Conservation (phyloP, 495 filamentous ascomycete species). For the Penicillium coffeae region DNA sequence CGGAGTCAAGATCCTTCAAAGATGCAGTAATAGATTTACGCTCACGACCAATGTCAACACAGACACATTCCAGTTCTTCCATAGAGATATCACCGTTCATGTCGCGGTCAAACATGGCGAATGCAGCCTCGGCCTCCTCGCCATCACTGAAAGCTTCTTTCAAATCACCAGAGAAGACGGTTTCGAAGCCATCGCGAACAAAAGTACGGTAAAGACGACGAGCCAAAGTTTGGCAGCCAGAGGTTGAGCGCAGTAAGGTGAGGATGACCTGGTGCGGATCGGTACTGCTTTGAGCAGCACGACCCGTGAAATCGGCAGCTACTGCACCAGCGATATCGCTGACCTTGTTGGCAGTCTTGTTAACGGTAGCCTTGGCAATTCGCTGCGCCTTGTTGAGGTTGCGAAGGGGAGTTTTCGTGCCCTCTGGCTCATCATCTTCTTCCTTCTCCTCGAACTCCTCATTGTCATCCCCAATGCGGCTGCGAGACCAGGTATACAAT, state of each 20-base stretch:
- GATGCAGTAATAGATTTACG: constrained; percentile 93
- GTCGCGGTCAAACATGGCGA: constrained; percentile 92
- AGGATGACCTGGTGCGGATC: constrained; percentile 82
- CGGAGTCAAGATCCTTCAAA: constrained; percentile 90
- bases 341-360: constrained; percentile 77
- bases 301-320: constrained; percentile 92
- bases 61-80: constrained; percentile 90
- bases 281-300: constrained; percentile 63
- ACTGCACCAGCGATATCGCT: constrained; percentile 86
- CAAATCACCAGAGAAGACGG: constrained; percentile 71
- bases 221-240: constrained; percentile 80
- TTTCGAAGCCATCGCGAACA: constrained; percentile 67
- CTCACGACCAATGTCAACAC: constrained; percentile 91
- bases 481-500: constrained; percentile 77
- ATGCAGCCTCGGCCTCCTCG: constrained; percentile 89
- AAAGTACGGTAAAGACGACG: constrained; percentile 92
- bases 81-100: constrained; percentile 96
- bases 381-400: constrained; percentile 62
- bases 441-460: constrained; percentile 62
- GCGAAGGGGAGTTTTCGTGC: constrained; percentile 67
- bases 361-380: constrained; percentile 67
- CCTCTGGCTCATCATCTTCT: constrained; percentile 37
- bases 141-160: constrained; percentile 74
- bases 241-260: constrained; percentile 66
- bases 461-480: constrained; percentile 66